Base-by-base conservation (phyloP, 1,284 basidiomycete genomes). In the Leccinum laetum region DNA sequence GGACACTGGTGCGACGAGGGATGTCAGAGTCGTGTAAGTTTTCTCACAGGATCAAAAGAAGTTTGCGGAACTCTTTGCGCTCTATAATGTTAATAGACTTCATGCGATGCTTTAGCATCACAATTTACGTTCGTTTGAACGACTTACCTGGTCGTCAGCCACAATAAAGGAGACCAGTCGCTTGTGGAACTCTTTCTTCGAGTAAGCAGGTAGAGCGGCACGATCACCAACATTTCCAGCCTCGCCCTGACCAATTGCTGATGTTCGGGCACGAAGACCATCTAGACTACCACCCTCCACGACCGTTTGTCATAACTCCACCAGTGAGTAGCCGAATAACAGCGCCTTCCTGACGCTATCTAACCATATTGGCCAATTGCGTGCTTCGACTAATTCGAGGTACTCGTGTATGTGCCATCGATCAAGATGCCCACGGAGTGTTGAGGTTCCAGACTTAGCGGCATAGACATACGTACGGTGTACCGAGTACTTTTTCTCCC, bases 31-130 rank as follows among this genome's bases (percentile, higher is more conserved):
- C 53, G 7, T 6, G 32, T 9, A 65, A 35, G 29, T 37, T 52
- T 37, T 63, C 35, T n/a, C 11, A 24, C 3, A 65, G 57, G 21
- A 66, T 14, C 5, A 63, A 32, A 1, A 66, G 52, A 6, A 66
- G 65, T 14, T 58, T 13, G 6, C 32, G 14, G 44, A 66, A 66
- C 18, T 66, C 62, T 44, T 21, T 46, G n/a, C 7, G 13, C 11
- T 66, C 21, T 1, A 64, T 21, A 16, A 66, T 4, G 21, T 58
- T 41, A 16, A 63, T 29, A 37, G 52, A 44, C 61, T 55, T 9
- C 7, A 14, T 11, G 13, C 6, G 52, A 14, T 21, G 21, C 6
- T 18, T 24, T 9, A 13, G 16, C n/a, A 9, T 49, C 46, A n/a
- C 46, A 49, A 13, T 53, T 13, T 13, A 26, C 18, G 21, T 24